These are phyloP conservation scores for Clausena lansium DNA, from an alignment of 345 rosid species.

Conservation along the genomic window DNA sequence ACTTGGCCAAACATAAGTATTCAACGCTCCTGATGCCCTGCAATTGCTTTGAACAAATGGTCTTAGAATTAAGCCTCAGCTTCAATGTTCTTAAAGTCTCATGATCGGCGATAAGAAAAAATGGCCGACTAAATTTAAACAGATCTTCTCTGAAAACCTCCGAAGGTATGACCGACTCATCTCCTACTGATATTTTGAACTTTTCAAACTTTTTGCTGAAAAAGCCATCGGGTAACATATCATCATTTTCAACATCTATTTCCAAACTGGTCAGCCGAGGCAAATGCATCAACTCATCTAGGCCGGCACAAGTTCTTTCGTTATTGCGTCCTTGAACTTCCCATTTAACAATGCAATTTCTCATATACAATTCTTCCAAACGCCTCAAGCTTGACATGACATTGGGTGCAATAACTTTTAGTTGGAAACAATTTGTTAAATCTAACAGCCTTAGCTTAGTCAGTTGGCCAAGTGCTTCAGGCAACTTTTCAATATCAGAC, in stretches of 20 bases:
- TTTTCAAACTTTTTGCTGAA: constrained; percentile 4
- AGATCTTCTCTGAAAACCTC: too few species aligned
- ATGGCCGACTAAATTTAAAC: too few species aligned
- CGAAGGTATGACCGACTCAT: constrained; percentile 3
- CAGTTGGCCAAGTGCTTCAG: background rate
- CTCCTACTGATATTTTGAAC: constrained; percentile 17
- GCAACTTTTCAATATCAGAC: constrained; percentile 6
- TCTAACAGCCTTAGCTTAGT: constrained; percentile 16
- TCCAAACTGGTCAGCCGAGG: background rate
- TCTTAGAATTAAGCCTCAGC: background rate
- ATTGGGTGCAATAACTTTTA: constrained; percentile 10
- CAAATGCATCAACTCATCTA: constrained; percentile 15
- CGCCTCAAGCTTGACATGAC: constrained; percentile 10
- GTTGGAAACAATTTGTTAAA: constrained; percentile 8
- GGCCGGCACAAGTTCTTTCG: constrained; percentile 1
- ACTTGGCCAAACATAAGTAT: constrained; percentile 13
- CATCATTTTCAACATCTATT: constrained; percentile 8
- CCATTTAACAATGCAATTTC: constrained; percentile 4
- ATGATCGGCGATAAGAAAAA: background rate
- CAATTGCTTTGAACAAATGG: background rate
- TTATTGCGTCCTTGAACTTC: background rate
- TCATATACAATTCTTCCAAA: constrained; percentile 23
- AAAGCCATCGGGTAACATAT: constrained; percentile 3
- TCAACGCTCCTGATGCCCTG: background rate
- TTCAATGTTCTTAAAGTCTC: constrained; percentile 13